Percentiles rank a stretch among this genome's conserved stretches.
Conservation (phyloP, 192 early-diverging fungal species). For the Coemansia sp. region DNA sequence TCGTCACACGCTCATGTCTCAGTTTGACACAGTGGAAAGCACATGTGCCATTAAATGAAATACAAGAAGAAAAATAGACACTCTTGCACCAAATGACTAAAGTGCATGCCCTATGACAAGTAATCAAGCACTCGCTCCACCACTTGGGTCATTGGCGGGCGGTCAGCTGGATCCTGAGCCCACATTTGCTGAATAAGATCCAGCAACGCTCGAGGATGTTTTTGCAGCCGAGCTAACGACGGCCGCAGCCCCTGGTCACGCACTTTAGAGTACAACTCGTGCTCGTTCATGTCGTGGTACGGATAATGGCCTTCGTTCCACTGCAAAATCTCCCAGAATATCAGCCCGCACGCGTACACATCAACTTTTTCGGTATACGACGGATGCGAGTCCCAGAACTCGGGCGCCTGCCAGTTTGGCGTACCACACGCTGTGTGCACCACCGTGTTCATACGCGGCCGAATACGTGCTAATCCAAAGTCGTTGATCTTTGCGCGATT, state of each 20-base stretch:
- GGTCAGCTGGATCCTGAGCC: conserved; percentile 59
- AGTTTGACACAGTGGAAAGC: too few relatives aligned
- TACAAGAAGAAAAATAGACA: not conserved
- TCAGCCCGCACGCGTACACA: conserved; percentile 70
- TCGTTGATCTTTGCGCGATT: conserved; percentile 77
- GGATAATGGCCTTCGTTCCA: conserved; percentile 72
- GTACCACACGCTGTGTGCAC: conserved; percentile 78
- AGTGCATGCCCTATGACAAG: conserved; percentile 45
- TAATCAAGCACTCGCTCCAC: conserved; percentile 70
- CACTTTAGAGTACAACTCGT: conserved; percentile 62
- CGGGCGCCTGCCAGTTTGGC: conserved; percentile 80
- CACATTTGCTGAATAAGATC: conserved; percentile 72
- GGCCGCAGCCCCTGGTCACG: conserved; percentile 64
- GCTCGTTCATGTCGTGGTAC: conserved; percentile 66
- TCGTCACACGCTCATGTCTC: too few relatives aligned
- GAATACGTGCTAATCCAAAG: conserved; percentile 77
- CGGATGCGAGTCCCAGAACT: conserved; percentile 70
- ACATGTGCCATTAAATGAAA: not conserved
- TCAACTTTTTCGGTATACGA: conserved; percentile 75
- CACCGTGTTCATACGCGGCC: conserved; percentile 64
- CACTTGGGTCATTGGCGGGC: conserved; percentile 71
- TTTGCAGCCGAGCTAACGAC: conserved; percentile 56
- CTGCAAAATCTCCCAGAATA: conserved; percentile 78
- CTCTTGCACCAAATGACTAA: conserved; percentile 1
- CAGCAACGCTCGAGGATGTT: conserved; percentile 62